Evolutionary conservation across 2,329 filamentous ascomycete genomes (phyloP).

Genomic region (Calonectria multiphialidica): DNA sequence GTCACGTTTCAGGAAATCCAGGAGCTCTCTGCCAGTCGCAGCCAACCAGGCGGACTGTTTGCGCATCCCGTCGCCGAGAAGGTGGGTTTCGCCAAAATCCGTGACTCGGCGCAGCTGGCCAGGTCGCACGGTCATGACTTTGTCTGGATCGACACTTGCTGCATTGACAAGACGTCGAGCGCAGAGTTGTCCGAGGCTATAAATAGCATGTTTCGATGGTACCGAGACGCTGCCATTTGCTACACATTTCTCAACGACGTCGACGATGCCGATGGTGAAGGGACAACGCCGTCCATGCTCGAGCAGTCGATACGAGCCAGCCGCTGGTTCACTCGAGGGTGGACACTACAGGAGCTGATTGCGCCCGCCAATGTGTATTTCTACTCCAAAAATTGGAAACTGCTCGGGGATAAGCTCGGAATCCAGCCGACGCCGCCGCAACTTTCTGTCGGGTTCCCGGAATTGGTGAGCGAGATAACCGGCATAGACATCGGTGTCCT

Average conservation of each 20-base stretch:
- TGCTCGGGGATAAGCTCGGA: no score
- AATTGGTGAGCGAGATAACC: neutral
- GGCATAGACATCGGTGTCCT: neutral
- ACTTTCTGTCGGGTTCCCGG: neutral
- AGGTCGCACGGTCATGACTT: neutral
- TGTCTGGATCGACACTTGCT: slow-evolving; percentile 30
- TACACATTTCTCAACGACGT: slow-evolving; percentile 30
- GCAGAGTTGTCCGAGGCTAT: slow-evolving; percentile 32
- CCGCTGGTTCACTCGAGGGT: slow-evolving; percentile 26
- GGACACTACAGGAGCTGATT: no score
- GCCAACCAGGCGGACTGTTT: neutral
- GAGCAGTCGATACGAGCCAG: neutral
- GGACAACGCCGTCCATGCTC: neutral
- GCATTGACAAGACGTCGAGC: slow-evolving; percentile 32
- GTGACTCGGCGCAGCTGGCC: neutral
- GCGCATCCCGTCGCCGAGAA: neutral
- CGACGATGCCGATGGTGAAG: neutral
- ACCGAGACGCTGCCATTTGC: slow-evolving; percentile 22
- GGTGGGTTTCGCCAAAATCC: neutral
- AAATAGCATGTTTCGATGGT: slow-evolving; percentile 33
- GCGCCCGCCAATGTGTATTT: slow-evolving; percentile 4
- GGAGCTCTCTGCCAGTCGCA: neutral
- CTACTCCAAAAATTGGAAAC: slow-evolving; percentile 11
- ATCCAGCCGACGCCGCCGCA: neutral
- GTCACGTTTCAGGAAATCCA: slow-evolving; percentile 11